phyloP scores from a whole-genome alignment of 2,329 filamentous ascomycete genomes.

The Tolypocladium album region DNA sequence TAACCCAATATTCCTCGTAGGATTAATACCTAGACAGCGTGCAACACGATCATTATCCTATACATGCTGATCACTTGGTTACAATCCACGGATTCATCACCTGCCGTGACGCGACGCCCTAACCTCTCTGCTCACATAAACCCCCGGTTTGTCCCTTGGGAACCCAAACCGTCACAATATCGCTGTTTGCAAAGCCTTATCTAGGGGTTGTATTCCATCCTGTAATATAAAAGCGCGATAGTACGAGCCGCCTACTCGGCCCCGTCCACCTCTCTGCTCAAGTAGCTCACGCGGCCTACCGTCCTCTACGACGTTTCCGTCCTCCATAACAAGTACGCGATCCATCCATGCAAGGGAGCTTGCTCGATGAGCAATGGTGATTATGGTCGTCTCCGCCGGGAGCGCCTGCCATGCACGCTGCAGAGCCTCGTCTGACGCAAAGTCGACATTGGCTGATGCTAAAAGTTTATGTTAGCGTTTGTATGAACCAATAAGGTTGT shows the following conservation, averaged over 20 bases:
- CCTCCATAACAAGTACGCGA: not conserved
- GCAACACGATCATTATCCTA: too few relatives aligned
- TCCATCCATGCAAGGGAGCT: not conserved
- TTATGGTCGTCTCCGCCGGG: not conserved
- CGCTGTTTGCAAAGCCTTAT: not conserved
- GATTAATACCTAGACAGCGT: too few relatives aligned
- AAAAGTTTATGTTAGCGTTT: not conserved
- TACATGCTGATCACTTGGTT: not conserved
- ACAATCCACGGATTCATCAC: too few relatives aligned
- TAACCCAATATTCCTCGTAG: too few relatives aligned
- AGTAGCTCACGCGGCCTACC: not conserved
- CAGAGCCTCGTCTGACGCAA: not conserved
- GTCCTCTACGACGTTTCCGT: not conserved
- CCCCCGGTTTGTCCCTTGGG: not conserved
- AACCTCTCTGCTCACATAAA: too few relatives aligned
- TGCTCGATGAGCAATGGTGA: not conserved
- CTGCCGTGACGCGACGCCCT: too few relatives aligned
- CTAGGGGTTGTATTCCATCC: not conserved
- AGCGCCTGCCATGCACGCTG: not conserved
- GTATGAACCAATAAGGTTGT: not conserved
- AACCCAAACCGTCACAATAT: not conserved
- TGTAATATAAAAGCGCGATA: not conserved
- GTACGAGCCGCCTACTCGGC: not conserved
- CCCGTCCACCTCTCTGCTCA: not conserved
- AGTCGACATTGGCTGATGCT: not conserved